Conservation (phyloP, 371 early-diverging fungal genomes). For the Apophysomyces ossiformis region DNA sequence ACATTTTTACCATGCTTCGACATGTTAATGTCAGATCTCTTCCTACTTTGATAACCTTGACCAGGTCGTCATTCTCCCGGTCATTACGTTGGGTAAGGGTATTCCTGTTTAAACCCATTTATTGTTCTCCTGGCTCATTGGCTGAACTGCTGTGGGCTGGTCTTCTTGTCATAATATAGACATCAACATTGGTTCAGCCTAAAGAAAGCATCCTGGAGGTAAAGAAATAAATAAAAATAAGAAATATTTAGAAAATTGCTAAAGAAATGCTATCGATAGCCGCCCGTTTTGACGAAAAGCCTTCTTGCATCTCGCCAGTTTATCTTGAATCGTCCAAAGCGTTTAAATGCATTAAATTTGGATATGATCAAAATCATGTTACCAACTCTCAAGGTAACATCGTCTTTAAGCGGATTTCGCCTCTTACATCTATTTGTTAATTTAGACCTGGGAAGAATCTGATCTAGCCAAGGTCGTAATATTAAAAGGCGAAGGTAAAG, state of each 20-base stretch:
- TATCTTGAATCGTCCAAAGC: constrained; percentile 83
- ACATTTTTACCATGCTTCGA: too few relatives aligned
- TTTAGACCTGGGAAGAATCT: constrained; percentile 78
- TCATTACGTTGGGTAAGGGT: too few relatives aligned
- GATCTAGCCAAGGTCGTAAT: constrained; percentile 76
- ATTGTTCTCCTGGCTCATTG: too few relatives aligned
- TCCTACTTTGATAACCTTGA: too few relatives aligned
- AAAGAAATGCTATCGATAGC: neutral
- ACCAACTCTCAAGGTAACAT: constrained; percentile 69
- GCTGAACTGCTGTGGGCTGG: too few relatives aligned
- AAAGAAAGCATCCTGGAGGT: neutral
- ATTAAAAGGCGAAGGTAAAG: constrained; percentile 72
- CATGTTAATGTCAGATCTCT: too few relatives aligned
- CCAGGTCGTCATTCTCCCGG: too few relatives aligned
- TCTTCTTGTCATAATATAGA: neutral
- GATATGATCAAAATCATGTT: constrained; percentile 83
- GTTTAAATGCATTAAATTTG: constrained; percentile 83
- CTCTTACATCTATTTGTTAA: too few relatives aligned
- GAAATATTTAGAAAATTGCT: neutral
- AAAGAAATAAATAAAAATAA: neutral
- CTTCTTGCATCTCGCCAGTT: constrained; percentile 48
- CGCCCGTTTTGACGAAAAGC: neutral
- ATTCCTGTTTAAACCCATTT: too few relatives aligned
- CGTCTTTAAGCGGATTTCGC: too few relatives aligned
- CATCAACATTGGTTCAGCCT: neutral